Conservation (phyloP, 2,329 filamentous ascomycete genomes). For the Trichoderma afroharzianum region DNA sequence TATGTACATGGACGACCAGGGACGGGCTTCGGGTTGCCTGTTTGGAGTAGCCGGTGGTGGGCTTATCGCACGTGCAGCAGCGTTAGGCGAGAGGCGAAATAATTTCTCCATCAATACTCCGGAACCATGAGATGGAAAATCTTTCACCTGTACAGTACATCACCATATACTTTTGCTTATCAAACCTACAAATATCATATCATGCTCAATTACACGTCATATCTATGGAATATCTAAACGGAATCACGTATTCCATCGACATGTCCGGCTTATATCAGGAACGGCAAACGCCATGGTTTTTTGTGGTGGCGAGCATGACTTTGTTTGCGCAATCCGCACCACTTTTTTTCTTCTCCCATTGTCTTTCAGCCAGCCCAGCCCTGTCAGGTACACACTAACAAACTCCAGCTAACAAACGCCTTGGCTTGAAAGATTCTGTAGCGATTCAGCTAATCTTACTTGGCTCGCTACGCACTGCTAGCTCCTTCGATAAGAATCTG, state of each 20-base stretch:
- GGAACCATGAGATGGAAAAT: background rate
- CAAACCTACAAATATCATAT: background rate
- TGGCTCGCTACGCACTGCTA: background rate
- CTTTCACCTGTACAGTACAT: background rate
- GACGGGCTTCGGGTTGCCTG: background rate
- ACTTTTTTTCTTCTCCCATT: conserved; percentile 5
- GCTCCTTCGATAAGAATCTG: background rate
- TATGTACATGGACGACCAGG: background rate
- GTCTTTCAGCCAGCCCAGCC: background rate
- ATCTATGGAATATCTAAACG: background rate
- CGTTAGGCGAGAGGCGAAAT: background rate
- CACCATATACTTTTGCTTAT: background rate
- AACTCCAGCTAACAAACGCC: background rate
- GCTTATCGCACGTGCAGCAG: background rate
- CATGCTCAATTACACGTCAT: background rate
- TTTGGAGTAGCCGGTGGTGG: background rate
- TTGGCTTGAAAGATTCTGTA: background rate
- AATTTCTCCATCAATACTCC: conserved; percentile 4
- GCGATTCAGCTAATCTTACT: background rate
- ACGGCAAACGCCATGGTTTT: background rate
- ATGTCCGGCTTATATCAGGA: conserved; percentile 2
- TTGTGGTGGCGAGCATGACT: background rate
- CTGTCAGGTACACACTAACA: background rate
- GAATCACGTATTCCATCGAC: background rate
- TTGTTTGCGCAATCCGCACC: background rate